A percentile compares a stretch with the other conserved stretches of the same genome.
Conservation (phyloP, 169 alveolate species). For the Plasmodium reichenowi region DNA sequence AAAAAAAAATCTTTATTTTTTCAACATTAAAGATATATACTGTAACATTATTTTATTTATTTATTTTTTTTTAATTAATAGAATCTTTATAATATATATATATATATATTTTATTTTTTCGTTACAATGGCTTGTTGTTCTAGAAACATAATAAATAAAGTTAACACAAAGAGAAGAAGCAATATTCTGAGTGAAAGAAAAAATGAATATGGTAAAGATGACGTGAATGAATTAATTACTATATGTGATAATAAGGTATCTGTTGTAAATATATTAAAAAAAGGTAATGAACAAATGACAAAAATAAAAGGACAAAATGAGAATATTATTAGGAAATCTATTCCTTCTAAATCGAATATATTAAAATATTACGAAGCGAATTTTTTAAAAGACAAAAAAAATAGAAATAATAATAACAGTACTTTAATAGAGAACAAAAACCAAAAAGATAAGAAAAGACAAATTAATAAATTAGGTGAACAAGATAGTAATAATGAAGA, state of each 20-base stretch:
- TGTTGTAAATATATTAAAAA: conserved; percentile 41
- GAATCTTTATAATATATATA: too few species aligned
- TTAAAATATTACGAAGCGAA: conserved; percentile 60
- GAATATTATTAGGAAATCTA: neutral
- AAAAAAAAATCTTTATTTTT: too few species aligned
- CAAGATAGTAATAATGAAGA: neutral
- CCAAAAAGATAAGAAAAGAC: neutral
- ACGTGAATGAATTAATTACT: conserved; percentile 40
- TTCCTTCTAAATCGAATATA: conserved; percentile 31
- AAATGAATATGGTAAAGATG: conserved; percentile 12
- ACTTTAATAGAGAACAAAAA: conserved; percentile 8
- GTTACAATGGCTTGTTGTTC: conserved; percentile 71
- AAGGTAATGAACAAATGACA: conserved; percentile 20
- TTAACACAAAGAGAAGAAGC: conserved; percentile 7
- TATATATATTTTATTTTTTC: neutral
- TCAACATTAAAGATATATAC: too few species aligned
- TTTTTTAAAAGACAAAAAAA: conserved; percentile 43
- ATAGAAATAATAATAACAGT: neutral
- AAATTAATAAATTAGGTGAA: neutral
- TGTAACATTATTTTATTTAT: too few species aligned
- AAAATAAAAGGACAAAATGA: conserved; percentile 13
- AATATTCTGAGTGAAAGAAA: neutral
- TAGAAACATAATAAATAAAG: conserved; percentile 36
- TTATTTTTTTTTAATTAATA: too few species aligned
- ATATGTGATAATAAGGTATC: conserved; percentile 31